Base-by-base conservation (phyloP, 2,329 filamentous ascomycete genomes). In the Exophiala sp. region DNA sequence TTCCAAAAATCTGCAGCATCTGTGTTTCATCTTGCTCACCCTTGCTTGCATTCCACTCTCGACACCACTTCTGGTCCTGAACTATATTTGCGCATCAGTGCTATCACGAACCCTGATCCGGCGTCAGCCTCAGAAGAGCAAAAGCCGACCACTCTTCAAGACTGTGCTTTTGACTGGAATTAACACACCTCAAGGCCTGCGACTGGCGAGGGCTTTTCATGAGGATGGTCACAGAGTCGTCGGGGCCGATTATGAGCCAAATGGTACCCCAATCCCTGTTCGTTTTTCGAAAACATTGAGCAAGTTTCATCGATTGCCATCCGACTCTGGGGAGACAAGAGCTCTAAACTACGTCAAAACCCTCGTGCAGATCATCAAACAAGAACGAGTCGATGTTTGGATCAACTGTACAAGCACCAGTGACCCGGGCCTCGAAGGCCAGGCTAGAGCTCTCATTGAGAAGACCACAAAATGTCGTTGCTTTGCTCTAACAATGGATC, bases 131-230 rank as follows among this genome's bases (percentile, higher is more conserved):
- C 20, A 2, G 9, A 29, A 43, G 21, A 5, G 1, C 24, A 29
- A 14, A 66, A 69, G 51, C 66, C 70, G 3, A 65, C 65, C 16
- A 75, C 75, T 63, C 32, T 71, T 72, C 1, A 78, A 75, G 54
- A 87, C 80, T 0, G 72, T 91, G 34, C 77, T 91, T 12, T 78
- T 91, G 36, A 90, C 86, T 0, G 87, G 88, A 1, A 76, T 90
- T 3, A 81, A 82, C 44, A 90, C 88, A 78, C 77, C 81, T 38
- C 87, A 89, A 65, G 87, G 86, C 4, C 75, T 91, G 2, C 72
- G 76, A 0, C 71, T 91, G 6, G 85, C 87, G 3, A 80, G 88
- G 33, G 69, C 81, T 2, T 86, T 90, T 67, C 76, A 86, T 61
- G 69, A 78, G n/a, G 76, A 78, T 1, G 85, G 85, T 2, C 85